phyloP scores from a whole-genome alignment of 345 rosid genomes.

The Carallia brachiata region DNA sequence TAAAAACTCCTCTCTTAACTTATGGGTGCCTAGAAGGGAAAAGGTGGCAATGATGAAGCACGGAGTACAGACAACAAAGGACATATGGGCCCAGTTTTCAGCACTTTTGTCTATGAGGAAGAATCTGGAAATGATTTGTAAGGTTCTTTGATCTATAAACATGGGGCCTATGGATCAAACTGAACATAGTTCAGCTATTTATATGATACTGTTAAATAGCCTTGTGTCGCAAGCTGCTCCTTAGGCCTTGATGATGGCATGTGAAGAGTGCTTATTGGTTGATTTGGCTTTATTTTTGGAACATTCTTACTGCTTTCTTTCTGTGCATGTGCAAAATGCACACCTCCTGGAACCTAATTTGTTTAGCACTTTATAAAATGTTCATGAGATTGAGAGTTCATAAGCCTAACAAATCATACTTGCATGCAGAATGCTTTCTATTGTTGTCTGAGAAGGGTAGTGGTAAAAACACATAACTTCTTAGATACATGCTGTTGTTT shows the following conservation, averaged over 20 bases:
- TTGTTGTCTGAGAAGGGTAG: background rate
- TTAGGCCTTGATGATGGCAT: background rate
- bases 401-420: background rate
- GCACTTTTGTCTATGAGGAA: conserved; percentile 74
- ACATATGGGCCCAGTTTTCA: conserved; percentile 92
- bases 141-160: conserved; percentile 43
- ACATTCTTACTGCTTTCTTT: background rate
- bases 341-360: background rate
- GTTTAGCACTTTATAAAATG: background rate
- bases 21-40: conserved; percentile 44
- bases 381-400: background rate
- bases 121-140: conserved; percentile 83
- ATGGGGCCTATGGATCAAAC: background rate
- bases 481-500: too few relatives aligned
- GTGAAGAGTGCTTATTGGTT: background rate
- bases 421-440: background rate
- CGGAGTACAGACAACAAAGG: conserved; percentile 43
- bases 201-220: background rate
- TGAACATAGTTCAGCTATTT: background rate
- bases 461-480: too few relatives aligned
- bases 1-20: background rate
- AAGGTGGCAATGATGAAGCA: conserved; percentile 42
- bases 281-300: background rate
- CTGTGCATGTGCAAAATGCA: too few relatives aligned
- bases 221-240: background rate